These are phyloP conservation scores for Exophiala sp. DNA, from an alignment of 2,329 filamentous ascomycete species.

Conservation along the genomic window DNA sequence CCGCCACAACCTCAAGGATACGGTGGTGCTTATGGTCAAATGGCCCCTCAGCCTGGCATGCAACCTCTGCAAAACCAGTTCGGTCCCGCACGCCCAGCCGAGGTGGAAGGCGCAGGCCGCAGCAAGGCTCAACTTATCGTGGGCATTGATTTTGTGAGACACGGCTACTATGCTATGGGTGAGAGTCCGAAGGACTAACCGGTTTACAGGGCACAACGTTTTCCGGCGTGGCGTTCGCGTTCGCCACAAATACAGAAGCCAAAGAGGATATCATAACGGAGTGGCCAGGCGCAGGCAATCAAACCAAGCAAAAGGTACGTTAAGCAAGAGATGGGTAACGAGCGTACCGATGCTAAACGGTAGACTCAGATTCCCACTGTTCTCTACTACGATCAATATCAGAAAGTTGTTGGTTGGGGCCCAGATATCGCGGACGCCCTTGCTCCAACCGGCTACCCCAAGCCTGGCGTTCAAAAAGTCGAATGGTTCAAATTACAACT, in stretches of 20 bases:
- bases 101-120: conserved; percentile 80
- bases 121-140: conserved; percentile 97
- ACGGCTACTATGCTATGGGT: background rate
- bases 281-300: conserved; percentile 95
- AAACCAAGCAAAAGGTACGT: conserved; percentile 92
- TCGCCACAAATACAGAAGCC: conserved; percentile 91
- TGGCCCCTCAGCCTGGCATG: conserved; percentile 26
- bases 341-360: too few relatives aligned
- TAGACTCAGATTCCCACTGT: conserved; percentile 99
- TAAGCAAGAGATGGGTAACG: background rate
- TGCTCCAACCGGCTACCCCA: conserved; percentile 93
- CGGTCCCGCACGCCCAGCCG: conserved; percentile 41
- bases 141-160: conserved; percentile 90
- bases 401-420: conserved; percentile 99
- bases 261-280: conserved; percentile 99
- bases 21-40: conserved; percentile 33
- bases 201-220: conserved; percentile 78
- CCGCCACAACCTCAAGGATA: conserved; percentile 41
- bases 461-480: conserved; percentile 95
- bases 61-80: conserved; percentile 31
- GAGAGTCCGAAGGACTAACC: background rate
- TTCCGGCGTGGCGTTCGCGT: conserved; percentile 88
- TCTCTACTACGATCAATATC: conserved; percentile 99
- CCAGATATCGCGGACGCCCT: conserved; percentile 96
- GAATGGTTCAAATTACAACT: conserved; percentile 99